Evolutionary conservation across 768 basidiomycete species (phyloP), one percentile per base, ranked within the genome.

Genomic region (Lactifluus hygrophoroides): DNA sequence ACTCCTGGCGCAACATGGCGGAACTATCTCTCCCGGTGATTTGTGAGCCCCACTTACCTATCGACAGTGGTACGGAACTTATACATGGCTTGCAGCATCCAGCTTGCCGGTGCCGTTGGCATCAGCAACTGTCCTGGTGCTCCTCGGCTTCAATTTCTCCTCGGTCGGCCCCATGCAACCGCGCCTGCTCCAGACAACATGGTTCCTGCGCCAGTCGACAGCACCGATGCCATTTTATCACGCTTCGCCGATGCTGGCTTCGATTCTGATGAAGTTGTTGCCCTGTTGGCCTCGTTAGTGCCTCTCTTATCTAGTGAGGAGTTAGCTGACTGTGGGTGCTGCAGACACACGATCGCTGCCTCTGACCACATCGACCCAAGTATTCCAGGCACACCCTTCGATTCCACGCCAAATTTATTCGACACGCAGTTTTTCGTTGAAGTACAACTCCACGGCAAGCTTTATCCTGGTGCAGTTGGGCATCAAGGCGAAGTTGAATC

Each of bases 91-190:
- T 16, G 1, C 42, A 68, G 69, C 51, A 73, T 74, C 46, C 73
- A 73, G 50, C 71, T 74, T 50, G 69, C 71, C 28, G 70, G 69
- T 40, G 70, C 69, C 14, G 71, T 75, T 32, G 72, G 67, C 46
- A 61, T 72, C 5, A 65, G 66, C 48, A 74, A 74, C 64, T 76
- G 75, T 58, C 69, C 73, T 19, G 75, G 74, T 54, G 73, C 72
- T 47, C 75, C 75, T 23, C 69, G 64, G 1, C 64, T 75, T 2
- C 65, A 67, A 52, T 75, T 75, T 66, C 66, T 75, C 30, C 64
- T 72, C 40, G 75, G 75, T n/a, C 72, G 75, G 27, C 58, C 64
- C 13, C 67, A 69, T 45, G 57, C 60, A 55, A 69, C 70, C 8
- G 60, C 50, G 7, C 64, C 71, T 1, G 68, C 73, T 21, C 71